Base-by-base conservation (phyloP, 768 basidiomycete species). In the Dioszegia hungarica region DNA sequence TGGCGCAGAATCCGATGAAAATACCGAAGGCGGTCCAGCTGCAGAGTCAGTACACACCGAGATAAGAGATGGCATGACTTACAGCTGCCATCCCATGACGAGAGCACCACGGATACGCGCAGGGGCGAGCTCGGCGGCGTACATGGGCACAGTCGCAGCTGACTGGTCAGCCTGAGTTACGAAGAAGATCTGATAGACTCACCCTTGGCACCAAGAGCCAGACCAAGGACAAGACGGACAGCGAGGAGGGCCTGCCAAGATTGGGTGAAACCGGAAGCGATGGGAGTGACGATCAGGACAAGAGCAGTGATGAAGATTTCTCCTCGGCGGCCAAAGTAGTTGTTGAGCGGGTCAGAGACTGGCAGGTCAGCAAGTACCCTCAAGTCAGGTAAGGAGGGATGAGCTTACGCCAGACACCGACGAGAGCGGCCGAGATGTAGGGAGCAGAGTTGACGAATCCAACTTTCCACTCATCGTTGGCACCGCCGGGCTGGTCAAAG, bases 51-150 rank as follows among this genome's bases (percentile, higher is more conserved):
- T 37, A n/a, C 15, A 1, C 11, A 25, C n/a, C 14, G 34, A 20
- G 34, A 85, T 22, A 22, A 54, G 37, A 56, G 74, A 75, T 11
- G 69, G 63, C 47, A 60, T 63, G 62, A 50, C 47, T 31, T 76
- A 77, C 1, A 78, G 67, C 38, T 78, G 79, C 89, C 91, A 94
- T 69, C 84, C 87, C 90, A 93, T 93, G 57, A 90, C 89, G 31
- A 93, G 82, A 1, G 86, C 90, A 56, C 90, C 92, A 66, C 92
- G 85, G 55, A 97, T 90, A 11, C 78, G 77, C 0, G 90, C 84
- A 0, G 92, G 92, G 0, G 86, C 45, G 67, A 87, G 85, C 75
- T 95, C 87, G 0, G 86, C 85, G 0, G 86, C 82, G 58, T 84
- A 86, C 8, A 86, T 80, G 4, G 85, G 84, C 79, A 70, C 87